Percentiles rank a stretch among this genome's conserved stretches.
Evolutionary conservation across 768 basidiomycete species (phyloP).

Genomic region (Leccinum fibrillosum): DNA sequence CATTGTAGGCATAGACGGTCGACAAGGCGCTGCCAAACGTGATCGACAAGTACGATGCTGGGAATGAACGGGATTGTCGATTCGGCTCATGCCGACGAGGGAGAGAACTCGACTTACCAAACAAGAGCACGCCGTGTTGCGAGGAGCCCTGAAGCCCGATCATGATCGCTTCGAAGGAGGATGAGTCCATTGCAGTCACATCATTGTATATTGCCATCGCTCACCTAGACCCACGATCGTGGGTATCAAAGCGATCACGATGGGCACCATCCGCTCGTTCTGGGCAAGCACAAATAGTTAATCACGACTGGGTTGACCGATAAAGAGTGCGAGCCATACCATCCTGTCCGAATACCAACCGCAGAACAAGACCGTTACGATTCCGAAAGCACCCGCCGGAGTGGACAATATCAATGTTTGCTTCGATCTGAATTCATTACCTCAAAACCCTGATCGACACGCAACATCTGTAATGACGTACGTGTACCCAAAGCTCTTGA

Average conservation of each 20-base stretch:
- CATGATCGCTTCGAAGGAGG: constrained; percentile 37
- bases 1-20: no score
- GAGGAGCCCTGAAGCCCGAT: constrained; percentile 39
- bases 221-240: constrained; percentile 55
- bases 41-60: no score
- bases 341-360: constrained; percentile 68
- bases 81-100: no score
- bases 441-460: background rate
- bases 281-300: constrained; percentile 10
- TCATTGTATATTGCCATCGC: background rate
- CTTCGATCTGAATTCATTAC: constrained; percentile 41
- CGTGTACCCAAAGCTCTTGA: constrained; percentile 65
- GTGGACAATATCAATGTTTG: constrained; percentile 60
- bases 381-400: constrained; percentile 50
- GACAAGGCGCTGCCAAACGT: no score
- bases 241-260: constrained; percentile 54
- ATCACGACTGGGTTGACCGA: background rate
- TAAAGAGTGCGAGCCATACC: constrained; percentile 29
- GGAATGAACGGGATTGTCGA: no score
- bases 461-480: constrained; percentile 26
- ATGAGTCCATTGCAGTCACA: background rate
- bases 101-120: no score
- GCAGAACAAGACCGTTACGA: constrained; percentile 47
- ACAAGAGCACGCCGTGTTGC: no score
- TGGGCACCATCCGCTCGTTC: constrained; percentile 61